Conservation (phyloP, 208 protist species). For the Polymyxa betae region DNA sequence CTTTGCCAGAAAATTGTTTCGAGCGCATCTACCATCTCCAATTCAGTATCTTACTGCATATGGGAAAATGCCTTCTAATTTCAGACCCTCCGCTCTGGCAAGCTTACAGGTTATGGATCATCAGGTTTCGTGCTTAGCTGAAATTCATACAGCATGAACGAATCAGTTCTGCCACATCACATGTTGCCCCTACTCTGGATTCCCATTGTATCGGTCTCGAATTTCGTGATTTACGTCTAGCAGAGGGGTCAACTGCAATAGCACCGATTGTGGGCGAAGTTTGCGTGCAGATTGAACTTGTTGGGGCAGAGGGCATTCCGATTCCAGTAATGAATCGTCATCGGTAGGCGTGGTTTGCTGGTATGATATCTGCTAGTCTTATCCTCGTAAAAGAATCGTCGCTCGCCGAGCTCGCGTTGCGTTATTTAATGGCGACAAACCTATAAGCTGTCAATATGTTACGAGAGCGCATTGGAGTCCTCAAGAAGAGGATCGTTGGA, state of each 20-base stretch:
- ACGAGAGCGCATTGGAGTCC: neutral
- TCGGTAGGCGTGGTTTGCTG: neutral
- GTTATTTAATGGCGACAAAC: slow-evolving; percentile 1
- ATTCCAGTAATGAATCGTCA: neutral
- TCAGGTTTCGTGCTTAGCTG: neutral
- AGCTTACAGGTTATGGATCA: neutral
- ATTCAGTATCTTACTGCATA: slow-evolving; percentile 5
- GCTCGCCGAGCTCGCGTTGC: neutral
- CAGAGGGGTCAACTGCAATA: neutral
- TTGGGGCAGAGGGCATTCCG: slow-evolving; percentile 33
- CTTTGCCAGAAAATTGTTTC: neutral
- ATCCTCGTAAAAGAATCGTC: neutral
- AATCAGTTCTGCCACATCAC: neutral
- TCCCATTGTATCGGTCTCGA: neutral
- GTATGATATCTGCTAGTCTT: neutral
- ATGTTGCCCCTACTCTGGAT: neutral
- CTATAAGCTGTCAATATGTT: neutral
- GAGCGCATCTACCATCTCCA: slow-evolving; percentile 8
- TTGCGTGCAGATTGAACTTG: slow-evolving; percentile 25
- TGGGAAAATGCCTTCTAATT: neutral
- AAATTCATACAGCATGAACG: neutral
- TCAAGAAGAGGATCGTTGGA: neutral
- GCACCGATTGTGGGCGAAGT: neutral
- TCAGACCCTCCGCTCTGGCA: neutral
- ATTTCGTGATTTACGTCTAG: neutral